Evolutionary conservation across 108 stramenopile genomes (phyloP), one percentile per base, ranked within the genome.

Genomic region (Pinguiococcus pyrenoidosus): DNA sequence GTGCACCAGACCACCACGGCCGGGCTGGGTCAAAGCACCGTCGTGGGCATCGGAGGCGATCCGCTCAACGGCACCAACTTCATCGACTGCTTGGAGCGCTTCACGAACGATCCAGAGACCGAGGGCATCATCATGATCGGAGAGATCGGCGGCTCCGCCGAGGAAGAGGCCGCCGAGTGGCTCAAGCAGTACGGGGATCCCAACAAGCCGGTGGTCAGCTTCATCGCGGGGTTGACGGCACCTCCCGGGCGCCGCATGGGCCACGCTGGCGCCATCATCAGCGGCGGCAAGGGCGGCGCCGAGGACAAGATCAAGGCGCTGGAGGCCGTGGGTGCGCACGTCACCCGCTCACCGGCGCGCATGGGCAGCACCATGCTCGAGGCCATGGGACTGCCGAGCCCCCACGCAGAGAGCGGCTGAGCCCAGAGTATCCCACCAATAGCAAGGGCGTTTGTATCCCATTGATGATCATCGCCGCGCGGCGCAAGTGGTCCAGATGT

Each of bases 221-320:
- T 97, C 69, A 94, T 97, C 57, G 96, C 96, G 46, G 96, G 96
- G n/a, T 83, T 79, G 55, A 97, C 92, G 16, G 96, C 96, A 24
- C 96, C 96, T 29, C 96, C 96, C 1, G 96, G 96, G 37, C 82
- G 96, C 50, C 83, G 96, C 21, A 97, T 97, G 96, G 96, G 96
- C 26, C 96, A 98, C 59, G 96, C 96, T 44, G 96, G 96, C 30
- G 96, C 96, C 56, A 95, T 98, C 53, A 81, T 98, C 48, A 79
- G 86, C 13, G 96, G 96, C 25, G 96, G 96, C 32, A 91, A 92
- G 68, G 96, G 96, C 37, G 84, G 82, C 29, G 96, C 96, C 10
- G 72, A 71, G 18, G 90, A 82, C 32, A 97, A 98, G 69, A 92
- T 98, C 54, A 84, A 47, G 26, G 92, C 96, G 4, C 46, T 98